A percentile compares a stretch with the other conserved stretches of the same genome.
Conservation (phyloP, 2,329 filamentous ascomycete species). For the Nothophaeocryptopus gaeumannii region DNA sequence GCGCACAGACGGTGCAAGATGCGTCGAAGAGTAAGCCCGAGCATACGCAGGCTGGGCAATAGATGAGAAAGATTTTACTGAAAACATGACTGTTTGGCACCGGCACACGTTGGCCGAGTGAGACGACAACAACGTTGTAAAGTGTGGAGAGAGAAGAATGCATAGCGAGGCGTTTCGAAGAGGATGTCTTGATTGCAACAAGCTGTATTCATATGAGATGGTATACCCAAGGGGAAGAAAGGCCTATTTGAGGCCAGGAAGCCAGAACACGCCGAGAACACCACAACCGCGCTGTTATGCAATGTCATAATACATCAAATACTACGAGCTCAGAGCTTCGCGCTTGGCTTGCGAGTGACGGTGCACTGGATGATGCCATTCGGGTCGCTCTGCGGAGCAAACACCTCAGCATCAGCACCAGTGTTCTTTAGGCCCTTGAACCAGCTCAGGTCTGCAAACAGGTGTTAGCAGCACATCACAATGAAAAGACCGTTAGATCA, state of each 20-base stretch:
- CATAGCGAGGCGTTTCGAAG: background rate
- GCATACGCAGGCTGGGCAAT: background rate
- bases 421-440: conserved; percentile 94
- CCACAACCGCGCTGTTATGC: background rate
- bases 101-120: background rate
- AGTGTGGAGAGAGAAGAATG: background rate
- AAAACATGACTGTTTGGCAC: background rate
- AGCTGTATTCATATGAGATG: background rate
- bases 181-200: background rate
- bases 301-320: background rate
- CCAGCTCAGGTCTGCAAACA: conserved; percentile 75
- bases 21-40: background rate
- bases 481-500: conserved; percentile 47
- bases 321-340: conserved; percentile 22
- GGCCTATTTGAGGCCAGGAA: background rate
- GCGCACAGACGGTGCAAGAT: background rate
- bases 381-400: conserved; percentile 85
- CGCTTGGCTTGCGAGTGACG: conserved; percentile 59
- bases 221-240: background rate
- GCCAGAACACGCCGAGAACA: no score
- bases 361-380: conserved; percentile 96
- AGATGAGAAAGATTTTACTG: background rate
- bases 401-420: conserved; percentile 91
- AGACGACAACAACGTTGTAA: background rate
- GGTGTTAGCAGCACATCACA: conserved; percentile 9